Conservation (phyloP, 768 basidiomycete species). For the Mycena epipterygia region DNA sequence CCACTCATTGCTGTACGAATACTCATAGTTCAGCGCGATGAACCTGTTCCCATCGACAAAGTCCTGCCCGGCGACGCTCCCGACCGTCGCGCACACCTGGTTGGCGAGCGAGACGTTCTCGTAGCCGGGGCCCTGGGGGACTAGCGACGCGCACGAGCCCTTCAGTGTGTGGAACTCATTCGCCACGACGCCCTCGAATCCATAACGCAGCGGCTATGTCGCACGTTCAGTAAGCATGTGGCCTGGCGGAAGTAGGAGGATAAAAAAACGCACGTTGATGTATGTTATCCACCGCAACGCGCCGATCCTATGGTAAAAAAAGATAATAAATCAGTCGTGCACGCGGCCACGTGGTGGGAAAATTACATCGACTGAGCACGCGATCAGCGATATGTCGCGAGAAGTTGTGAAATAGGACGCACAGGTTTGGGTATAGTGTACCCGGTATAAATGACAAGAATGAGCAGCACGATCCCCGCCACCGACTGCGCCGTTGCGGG, state of each 20-base stretch:
- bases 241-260: too few relatives aligned
- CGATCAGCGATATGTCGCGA: neutral
- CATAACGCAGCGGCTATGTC: too few relatives aligned
- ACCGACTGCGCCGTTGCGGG: conserved; percentile 65
- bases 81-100: conserved; percentile 83
- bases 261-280: too few relatives aligned
- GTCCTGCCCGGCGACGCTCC: conserved; percentile 69
- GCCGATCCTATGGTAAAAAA: too few relatives aligned
- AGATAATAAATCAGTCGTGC: too few relatives aligned
- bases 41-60: conserved; percentile 72
- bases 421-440: conserved; percentile 64
- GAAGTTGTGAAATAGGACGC: neutral
- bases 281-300: too few relatives aligned
- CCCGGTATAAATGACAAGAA: conserved; percentile 66
- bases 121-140: conserved; percentile 78
- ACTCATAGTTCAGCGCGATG: conserved; percentile 62
- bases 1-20: conserved; percentile 55
- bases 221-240: too few relatives aligned
- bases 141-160: conserved; percentile 70
- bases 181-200: conserved; percentile 13
- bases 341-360: too few relatives aligned
- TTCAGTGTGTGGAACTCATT: conserved; percentile 78
- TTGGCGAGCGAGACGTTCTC: conserved; percentile 66
- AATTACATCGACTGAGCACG: conserved; percentile 30
- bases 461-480: conserved; percentile 54